phyloP scores from a whole-genome alignment of 2,329 filamentous ascomycete species.

The Gremmenia infestans region DNA sequence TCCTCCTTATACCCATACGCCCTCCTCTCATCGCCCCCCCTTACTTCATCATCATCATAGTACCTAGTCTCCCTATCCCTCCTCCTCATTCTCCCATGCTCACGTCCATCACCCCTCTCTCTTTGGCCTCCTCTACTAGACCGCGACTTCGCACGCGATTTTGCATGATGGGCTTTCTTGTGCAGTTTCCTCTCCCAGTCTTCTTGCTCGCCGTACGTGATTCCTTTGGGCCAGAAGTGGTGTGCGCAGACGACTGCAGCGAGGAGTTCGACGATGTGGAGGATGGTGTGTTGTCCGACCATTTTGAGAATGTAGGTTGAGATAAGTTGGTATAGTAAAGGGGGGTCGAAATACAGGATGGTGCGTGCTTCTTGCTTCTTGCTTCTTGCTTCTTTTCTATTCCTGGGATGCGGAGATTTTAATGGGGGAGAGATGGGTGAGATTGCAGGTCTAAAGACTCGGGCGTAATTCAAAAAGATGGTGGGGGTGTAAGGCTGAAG shows the following conservation, averaged over 20 bases:
- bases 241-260: slow-evolving; percentile 22
- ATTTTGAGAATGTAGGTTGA: slow-evolving; percentile 2
- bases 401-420: no score
- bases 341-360: no score
- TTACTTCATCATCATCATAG: not conserved
- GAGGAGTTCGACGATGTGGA: slow-evolving; percentile 22
- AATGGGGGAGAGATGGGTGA: no score
- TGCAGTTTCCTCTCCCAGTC: slow-evolving; percentile 20
- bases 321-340: not conserved
- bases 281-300: slow-evolving; percentile 14
- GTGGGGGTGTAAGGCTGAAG: no score
- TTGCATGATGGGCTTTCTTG: slow-evolving; percentile 1
- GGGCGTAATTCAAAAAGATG: no score
- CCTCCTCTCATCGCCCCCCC: not conserved
- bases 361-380: no score
- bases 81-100: not conserved
- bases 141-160: not conserved
- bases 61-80: not conserved
- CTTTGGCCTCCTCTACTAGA: not conserved
- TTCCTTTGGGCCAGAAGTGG: slow-evolving; percentile 27
- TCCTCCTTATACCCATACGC: no score
- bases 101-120: not conserved
- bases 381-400: no score
- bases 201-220: slow-evolving; percentile 24
- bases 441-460: no score